Conservation (phyloP, 176 grass and related monocot genomes). For the Bolboschoenus planiculmis region DNA sequence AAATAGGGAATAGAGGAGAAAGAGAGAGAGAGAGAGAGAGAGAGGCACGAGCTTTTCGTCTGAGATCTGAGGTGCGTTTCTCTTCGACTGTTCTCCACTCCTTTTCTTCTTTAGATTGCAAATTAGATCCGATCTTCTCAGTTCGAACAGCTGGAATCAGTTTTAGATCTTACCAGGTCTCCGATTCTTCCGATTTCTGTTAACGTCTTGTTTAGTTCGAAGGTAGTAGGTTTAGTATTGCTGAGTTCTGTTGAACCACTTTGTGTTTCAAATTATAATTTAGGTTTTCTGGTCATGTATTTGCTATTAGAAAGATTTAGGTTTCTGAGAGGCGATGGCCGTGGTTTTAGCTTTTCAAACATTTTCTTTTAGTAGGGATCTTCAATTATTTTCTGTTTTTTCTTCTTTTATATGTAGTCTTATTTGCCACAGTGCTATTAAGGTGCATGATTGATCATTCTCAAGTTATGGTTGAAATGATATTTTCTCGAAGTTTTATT, state of each 20-base stretch:
- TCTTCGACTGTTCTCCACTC: neutral
- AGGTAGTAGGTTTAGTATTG: neutral
- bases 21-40: constrained; percentile 18
- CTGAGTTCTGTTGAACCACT: neutral
- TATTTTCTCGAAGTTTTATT: neutral
- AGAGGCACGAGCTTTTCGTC: constrained; percentile 32
- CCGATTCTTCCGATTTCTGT: neutral
- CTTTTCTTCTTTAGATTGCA: neutral
- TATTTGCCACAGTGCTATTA: neutral
- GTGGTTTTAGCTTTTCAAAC: neutral
- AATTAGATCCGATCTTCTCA: neutral
- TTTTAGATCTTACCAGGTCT: neutral
- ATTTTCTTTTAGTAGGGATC: neutral
- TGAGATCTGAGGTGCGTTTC: constrained; percentile 9
- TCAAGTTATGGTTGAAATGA: neutral
- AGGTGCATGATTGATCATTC: neutral
- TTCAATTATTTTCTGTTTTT: neutral
- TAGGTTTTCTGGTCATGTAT: neutral
- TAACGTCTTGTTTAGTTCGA: too few relatives aligned
- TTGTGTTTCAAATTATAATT: neutral
- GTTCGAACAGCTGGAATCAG: neutral
- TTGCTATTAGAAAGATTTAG: neutral
- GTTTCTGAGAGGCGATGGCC: neutral
- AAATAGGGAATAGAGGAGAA: neutral
- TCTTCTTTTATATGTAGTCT: neutral